Base-by-base conservation (phyloP, 2,329 filamentous ascomycete genomes). In the Sclerotinia nivalis region DNA sequence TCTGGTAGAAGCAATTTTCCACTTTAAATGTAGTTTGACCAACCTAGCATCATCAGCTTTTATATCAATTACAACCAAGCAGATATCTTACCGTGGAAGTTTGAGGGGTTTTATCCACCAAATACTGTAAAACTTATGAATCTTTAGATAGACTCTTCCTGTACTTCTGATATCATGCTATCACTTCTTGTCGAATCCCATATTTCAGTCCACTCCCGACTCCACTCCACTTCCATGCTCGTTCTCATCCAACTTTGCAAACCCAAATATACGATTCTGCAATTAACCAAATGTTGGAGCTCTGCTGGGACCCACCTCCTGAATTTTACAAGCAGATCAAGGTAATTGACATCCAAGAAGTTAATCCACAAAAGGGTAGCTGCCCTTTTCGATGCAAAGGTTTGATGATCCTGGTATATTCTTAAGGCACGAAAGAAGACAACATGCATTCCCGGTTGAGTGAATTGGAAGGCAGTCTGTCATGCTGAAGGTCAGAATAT, bases 361-460 rank as follows among this genome's bases (percentile, higher is more conserved):
- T 7, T 18, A 18, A 25, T 2, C 43, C 13, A 62, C 28, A 18
- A 12, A 12, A 62, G 7, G 7, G n/a, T 9, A 2, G 22, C 4
- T 28, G 12, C 6, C 13, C 6, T 1, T 47, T 2, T n/a, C 20
- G 25, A 31, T 1, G 6, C 15, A 0, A 9, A 15, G 47, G 18
- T 22, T 31, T 2, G 40, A 43, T 13, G 5, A 43, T 4, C 40
- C 40, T 0, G 10, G 22, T 37, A 34, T 8, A n/a, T n/a, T 7
- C 0, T 0, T 13, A 3, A 13, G 12, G 20, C 10, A n/a, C 12
- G 2, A 56, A 37, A 1, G 1, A 56, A 56, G 1, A 13, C 20
- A 9, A 13, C 0, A 0, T 1, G 3, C 1, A 15, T 56, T n/a
- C 1, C 10, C 0, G 54, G 10, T 1, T 4, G 22, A 40, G 22